Evolutionary conservation across 106 monocot species (phyloP).

Genomic region (Dioscorea zingiberensis): DNA sequence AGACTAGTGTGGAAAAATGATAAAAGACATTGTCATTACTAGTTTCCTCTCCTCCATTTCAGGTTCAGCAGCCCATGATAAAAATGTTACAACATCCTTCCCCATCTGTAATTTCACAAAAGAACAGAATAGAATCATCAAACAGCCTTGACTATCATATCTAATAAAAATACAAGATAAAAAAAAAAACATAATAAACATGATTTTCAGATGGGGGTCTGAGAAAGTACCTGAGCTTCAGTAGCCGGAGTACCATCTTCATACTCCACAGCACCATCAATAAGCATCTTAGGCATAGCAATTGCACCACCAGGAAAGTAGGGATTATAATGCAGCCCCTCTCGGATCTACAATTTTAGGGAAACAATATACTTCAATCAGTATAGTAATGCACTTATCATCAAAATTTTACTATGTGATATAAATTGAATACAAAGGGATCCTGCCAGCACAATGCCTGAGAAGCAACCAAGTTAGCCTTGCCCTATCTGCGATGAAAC

Average conservation of each 20-base stretch:
- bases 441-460: no score
- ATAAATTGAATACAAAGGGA: no score
- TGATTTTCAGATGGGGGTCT: no score
- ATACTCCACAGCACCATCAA: conserved; percentile 90
- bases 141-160: not conserved
- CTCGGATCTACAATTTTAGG: conserved; percentile 56
- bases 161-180: no score
- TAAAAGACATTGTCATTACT: conserved; percentile 21
- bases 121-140: not conserved
- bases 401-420: no score
- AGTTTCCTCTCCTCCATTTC: conserved; percentile 95
- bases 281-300: conserved; percentile 98
- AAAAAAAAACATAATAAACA: no score
- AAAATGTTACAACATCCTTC: conserved; percentile 92
- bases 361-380: not conserved
- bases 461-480: no score
- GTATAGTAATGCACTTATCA: no score
- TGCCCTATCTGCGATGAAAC: no score
- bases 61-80: conserved; percentile 92
- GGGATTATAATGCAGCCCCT: conserved; percentile 89
- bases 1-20: no score
- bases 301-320: conserved; percentile 98
- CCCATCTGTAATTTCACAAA: conserved; percentile 56
- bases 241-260: conserved; percentile 95
- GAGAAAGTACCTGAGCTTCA: conserved; percentile 61